Conservation (phyloP, 371 early-diverging fungal species). For the Mucor indicus region DNA sequence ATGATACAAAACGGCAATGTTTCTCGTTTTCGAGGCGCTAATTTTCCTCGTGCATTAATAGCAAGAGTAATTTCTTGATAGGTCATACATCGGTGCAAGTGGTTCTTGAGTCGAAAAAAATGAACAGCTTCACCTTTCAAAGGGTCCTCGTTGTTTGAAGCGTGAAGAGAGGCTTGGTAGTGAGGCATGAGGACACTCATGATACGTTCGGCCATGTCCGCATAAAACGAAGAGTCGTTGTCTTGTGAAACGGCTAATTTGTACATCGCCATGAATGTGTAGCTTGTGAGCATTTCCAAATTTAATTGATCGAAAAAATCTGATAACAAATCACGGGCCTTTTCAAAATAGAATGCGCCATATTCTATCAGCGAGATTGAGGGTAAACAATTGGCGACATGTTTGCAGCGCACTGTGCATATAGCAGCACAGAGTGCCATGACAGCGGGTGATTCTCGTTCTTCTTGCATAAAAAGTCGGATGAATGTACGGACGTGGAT, state of each 20-base stretch:
- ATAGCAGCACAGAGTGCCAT: constrained; percentile 36
- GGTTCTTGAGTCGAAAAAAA: constrained; percentile 11
- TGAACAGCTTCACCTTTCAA: constrained; percentile 15
- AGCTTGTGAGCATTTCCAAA: constrained; percentile 29
- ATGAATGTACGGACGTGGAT: constrained; percentile 33
- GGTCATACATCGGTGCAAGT: constrained; percentile 17
- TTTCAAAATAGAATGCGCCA: constrained; percentile 32
- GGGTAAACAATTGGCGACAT: constrained; percentile 21
- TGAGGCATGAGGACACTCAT: constrained; percentile 8
- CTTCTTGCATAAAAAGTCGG: constrained; percentile 3
- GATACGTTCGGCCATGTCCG: constrained; percentile 34
- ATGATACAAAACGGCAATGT: constrained; percentile 18
- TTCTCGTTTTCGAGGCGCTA: neutral
- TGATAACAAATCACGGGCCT: constrained; percentile 26
- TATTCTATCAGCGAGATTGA: constrained; percentile 20
- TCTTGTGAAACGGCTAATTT: constrained; percentile 14
- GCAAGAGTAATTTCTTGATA: constrained; percentile 10
- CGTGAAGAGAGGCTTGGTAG: neutral
- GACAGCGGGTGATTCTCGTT: constrained; percentile 15
- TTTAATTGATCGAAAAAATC: constrained; percentile 35
- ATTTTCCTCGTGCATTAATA: too few relatives aligned
- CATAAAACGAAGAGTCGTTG: constrained; percentile 17
- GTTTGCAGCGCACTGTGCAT: constrained; percentile 34
- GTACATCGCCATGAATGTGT: constrained; percentile 30
- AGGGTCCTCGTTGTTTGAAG: neutral